Evolutionary conservation across 2,329 filamentous ascomycete genomes (phyloP).

Genomic region (Colletotrichum horii): DNA sequence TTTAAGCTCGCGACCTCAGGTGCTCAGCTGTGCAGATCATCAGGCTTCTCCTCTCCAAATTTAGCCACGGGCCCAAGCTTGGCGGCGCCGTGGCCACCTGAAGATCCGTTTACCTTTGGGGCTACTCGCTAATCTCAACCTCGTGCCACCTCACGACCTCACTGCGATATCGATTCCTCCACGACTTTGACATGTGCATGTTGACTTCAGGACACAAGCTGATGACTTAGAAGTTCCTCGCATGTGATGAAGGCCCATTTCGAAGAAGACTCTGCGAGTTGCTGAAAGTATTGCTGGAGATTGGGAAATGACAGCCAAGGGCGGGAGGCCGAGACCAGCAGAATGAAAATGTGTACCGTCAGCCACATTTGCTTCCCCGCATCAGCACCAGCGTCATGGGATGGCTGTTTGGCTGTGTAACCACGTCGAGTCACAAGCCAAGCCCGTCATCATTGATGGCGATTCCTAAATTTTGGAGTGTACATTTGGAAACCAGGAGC

Average conservation of each 20-base stretch:
- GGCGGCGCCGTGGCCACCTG: background rate
- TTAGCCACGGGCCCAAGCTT: background rate
- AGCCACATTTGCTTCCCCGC: background rate
- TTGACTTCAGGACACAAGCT: background rate
- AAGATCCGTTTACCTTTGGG: background rate
- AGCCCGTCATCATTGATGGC: background rate
- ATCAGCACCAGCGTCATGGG: background rate
- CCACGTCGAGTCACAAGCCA: background rate
- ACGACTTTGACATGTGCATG: background rate
- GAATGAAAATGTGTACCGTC: background rate
- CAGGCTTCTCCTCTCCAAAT: background rate
- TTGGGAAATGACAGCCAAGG: background rate
- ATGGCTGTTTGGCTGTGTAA: background rate
- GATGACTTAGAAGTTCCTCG: background rate
- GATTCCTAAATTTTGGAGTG: background rate
- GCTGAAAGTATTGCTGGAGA: background rate
- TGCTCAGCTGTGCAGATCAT: slow-evolving; percentile 6
- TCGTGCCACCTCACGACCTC: background rate
- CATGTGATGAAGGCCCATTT: background rate
- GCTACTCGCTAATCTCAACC: background rate
- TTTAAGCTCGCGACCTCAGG: background rate
- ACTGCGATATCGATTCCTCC: too few species aligned
- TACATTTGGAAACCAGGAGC: background rate
- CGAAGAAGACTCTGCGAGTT: background rate
- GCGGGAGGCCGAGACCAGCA: background rate